Percentiles rank a stretch among this genome's conserved stretches.
Conservation (phyloP, 257 asterid genomes). For the Petunia secreta region DNA sequence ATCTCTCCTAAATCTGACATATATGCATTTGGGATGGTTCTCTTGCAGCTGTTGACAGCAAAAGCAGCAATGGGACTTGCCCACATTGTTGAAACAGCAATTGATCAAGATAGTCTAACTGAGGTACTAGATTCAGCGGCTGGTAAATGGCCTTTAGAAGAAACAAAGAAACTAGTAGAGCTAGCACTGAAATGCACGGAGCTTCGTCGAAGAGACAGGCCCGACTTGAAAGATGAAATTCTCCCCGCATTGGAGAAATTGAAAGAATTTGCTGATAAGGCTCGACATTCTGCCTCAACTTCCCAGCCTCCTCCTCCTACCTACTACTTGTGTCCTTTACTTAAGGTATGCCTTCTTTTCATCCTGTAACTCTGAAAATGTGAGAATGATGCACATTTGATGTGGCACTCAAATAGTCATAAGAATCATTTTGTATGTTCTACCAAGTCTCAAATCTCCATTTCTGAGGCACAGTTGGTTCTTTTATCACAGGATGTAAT, state of each 20-base stretch:
- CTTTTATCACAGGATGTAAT: constrained; percentile 62
- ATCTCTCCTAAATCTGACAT: constrained; percentile 71
- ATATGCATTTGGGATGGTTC: constrained; percentile 77
- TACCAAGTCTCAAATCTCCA: neutral
- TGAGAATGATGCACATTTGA: neutral
- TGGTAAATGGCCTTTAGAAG: constrained; percentile 75
- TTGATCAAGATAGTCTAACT: constrained; percentile 41
- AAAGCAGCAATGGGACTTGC: constrained; percentile 72
- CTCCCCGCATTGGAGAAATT: constrained; percentile 68
- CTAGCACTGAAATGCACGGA: constrained; percentile 79
- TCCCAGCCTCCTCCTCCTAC: constrained; percentile 52
- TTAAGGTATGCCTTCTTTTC: constrained; percentile 49
- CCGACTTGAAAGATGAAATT: constrained; percentile 56
- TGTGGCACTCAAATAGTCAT: neutral
- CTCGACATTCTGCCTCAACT: constrained; percentile 38
- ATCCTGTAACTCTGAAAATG: neutral
- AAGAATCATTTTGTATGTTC: neutral
- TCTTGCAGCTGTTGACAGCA: constrained; percentile 76
- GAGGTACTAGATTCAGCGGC: constrained; percentile 61
- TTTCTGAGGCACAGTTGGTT: neutral
- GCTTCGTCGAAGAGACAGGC: constrained; percentile 66
- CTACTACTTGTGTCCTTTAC: constrained; percentile 75
- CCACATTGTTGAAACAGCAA: constrained; percentile 62
- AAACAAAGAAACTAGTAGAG: constrained; percentile 53
- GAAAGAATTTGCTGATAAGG: constrained; percentile 53